phyloP scores from a whole-genome alignment of 2,329 filamentous ascomycete species.

The Ascosphaera pollenicola region DNA sequence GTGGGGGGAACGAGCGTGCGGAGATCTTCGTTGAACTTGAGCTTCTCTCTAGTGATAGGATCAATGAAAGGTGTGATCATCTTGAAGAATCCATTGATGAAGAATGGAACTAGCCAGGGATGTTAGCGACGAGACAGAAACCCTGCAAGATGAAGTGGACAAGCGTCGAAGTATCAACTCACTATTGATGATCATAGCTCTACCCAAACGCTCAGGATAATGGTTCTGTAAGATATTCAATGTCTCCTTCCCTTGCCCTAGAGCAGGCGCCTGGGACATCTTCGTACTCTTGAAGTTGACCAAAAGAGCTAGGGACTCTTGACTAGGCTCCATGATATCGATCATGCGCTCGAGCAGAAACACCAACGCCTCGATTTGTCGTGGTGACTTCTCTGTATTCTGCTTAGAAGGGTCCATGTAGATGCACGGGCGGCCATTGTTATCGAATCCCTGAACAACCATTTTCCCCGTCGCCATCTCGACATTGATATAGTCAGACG shows the following conservation, averaged over 20 bases:
- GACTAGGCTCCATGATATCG: slow-evolving; percentile 66
- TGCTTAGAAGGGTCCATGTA: slow-evolving; percentile 79
- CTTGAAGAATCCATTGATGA: slow-evolving; percentile 89
- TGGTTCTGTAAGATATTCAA: slow-evolving; percentile 82
- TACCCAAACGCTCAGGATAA: slow-evolving; percentile 79
- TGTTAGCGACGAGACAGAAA: too few species aligned
- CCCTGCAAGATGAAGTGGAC: too few species aligned
- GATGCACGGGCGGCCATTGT: slow-evolving; percentile 62
- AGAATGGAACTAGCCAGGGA: slow-evolving; percentile 48
- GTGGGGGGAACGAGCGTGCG: slow-evolving; percentile 54
- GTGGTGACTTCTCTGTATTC: slow-evolving; percentile 69
- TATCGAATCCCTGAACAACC: slow-evolving; percentile 71
- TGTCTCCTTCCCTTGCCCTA: slow-evolving; percentile 62
- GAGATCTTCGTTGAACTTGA: slow-evolving; percentile 94
- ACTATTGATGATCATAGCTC: slow-evolving; percentile 78
- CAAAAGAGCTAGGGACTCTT: slow-evolving; percentile 68
- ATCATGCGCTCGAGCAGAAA: slow-evolving; percentile 87
- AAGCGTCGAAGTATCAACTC: slow-evolving; percentile 16
- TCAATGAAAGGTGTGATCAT: slow-evolving; percentile 93
- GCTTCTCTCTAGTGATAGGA: slow-evolving; percentile 75
- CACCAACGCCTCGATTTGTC: slow-evolving; percentile 82
- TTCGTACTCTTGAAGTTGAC: slow-evolving; percentile 80
- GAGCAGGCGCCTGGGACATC: slow-evolving; percentile 50
- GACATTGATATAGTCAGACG: slow-evolving; percentile 67
- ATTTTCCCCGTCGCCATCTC: slow-evolving; percentile 98